Percentiles rank a stretch among this genome's conserved stretches.
phyloP scores from a whole-genome alignment of 2,329 filamentous ascomycete genomes.

The Mariannaea sp. region DNA sequence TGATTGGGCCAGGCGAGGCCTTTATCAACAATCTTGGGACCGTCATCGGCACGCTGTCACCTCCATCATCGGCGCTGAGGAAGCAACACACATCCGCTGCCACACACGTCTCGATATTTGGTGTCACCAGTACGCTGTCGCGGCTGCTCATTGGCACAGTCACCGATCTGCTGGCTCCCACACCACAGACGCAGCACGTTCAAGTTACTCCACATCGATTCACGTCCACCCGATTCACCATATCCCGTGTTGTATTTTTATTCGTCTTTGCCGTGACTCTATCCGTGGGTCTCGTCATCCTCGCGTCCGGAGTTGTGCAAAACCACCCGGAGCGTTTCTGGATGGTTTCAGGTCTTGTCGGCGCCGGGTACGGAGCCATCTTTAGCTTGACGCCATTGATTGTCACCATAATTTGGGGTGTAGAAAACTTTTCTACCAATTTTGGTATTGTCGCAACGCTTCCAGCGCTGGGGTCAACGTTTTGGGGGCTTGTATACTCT shows the following conservation, averaged over 20 bases:
- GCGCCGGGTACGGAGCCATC: constrained; percentile 88
- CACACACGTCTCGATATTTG: constrained; percentile 92
- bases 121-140: constrained; percentile 86
- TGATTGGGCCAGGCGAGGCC: constrained; percentile 93
- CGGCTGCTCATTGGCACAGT: constrained; percentile 88
- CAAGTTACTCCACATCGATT: constrained; percentile 46
- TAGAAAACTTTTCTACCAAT: constrained; percentile 98
- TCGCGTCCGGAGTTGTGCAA: constrained; percentile 77
- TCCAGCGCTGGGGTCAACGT: constrained; percentile 82
- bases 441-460: constrained; percentile 95
- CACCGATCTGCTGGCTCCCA: constrained; percentile 82
- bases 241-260: constrained; percentile 83
- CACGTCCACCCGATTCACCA: constrained; percentile 52
- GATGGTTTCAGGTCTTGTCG: constrained; percentile 81
- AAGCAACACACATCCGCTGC: constrained; percentile 64
- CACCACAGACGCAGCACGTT: constrained; percentile 62
- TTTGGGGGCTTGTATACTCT: constrained; percentile 92
- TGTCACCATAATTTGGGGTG: constrained; percentile 96
- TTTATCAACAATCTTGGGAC: constrained; percentile 98
- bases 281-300: constrained; percentile 74
- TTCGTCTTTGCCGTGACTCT: constrained; percentile 75
- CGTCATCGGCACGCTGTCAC: constrained; percentile 83
- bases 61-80: constrained; percentile 55
- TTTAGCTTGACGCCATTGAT: constrained; percentile 92
- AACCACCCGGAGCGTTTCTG: constrained; percentile 80